Conservation (phyloP, 208 protist species). For the Porcisia deanei region DNA sequence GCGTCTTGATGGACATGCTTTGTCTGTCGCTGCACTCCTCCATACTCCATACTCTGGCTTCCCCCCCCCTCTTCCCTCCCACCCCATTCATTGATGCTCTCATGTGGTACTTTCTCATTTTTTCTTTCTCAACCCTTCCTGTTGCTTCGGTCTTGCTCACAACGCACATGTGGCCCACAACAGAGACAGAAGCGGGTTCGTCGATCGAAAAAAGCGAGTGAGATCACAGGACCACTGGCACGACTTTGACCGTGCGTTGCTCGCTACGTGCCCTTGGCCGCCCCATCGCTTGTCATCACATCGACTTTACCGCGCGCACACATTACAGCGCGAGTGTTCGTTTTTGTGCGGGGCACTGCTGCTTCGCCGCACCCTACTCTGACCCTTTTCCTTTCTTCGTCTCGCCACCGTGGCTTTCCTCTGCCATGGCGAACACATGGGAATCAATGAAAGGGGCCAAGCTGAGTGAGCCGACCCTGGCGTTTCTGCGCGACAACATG, state of each 20-base stretch:
- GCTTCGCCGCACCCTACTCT: background rate
- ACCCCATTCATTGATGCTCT: background rate
- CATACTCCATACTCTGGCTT: background rate
- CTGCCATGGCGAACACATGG: constrained; percentile 57
- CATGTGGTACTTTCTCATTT: background rate
- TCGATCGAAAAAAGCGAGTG: background rate
- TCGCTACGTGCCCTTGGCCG: background rate
- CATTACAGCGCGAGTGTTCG: background rate
- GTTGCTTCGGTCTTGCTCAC: background rate
- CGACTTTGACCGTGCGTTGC: background rate
- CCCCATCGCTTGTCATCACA: background rate
- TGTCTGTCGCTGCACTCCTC: background rate
- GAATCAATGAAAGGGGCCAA: constrained; percentile 79
- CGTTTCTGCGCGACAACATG: constrained; percentile 67
- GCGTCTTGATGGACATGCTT: background rate
- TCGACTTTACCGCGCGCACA: background rate
- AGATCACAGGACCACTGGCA: background rate
- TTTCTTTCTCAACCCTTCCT: background rate
- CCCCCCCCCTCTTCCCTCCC: background rate
- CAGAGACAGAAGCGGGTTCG: background rate
- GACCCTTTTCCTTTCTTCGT: background rate
- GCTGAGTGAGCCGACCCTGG: constrained; percentile 57
- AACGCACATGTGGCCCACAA: background rate
- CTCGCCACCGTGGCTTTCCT: background rate
- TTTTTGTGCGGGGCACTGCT: background rate